Evolutionary conservation across 768 basidiomycete species (phyloP).

Genomic region (Rhizopogon salebrosus): DNA sequence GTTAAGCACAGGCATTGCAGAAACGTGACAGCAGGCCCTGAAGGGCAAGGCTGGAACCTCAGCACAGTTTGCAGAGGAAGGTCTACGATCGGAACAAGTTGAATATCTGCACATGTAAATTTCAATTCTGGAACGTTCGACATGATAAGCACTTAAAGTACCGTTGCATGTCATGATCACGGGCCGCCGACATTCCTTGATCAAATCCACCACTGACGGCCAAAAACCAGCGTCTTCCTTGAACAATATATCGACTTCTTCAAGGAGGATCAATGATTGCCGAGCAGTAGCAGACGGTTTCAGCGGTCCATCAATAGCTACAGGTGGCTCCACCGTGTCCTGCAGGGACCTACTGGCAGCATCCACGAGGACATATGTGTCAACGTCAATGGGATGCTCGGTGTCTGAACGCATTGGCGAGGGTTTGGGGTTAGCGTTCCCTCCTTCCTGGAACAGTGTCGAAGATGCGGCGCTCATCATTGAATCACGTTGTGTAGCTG

Average conservation of each 20-base stretch:
- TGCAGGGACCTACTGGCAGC: conserved; percentile 1
- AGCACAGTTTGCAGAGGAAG: conserved; percentile 76
- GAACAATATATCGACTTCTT: conserved; percentile 94
- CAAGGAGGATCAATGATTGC: conserved; percentile 87
- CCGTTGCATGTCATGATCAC: conserved; percentile 96
- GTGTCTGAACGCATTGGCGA: conserved; percentile 19
- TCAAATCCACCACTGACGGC: conserved; percentile 75
- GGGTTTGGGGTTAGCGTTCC: conserved; percentile 1
- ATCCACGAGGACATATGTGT: conserved; percentile 1
- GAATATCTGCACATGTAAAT: conserved; percentile 46
- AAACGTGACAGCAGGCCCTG: conserved; percentile 56
- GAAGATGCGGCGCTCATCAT: conserved; percentile 8
- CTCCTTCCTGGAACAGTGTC: conserved; percentile 13
- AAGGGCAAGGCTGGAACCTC: conserved; percentile 55
- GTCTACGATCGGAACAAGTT: conserved; percentile 63
- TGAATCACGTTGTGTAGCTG: conserved; percentile 4
- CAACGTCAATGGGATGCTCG: conserved; percentile 4
- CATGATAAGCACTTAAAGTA: conserved; percentile 24
- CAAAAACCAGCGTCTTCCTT: conserved; percentile 84
- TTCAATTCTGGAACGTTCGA: background rate
- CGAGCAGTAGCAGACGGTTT: conserved; percentile 32
- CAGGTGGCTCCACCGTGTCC: conserved; percentile 2
- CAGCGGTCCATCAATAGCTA: background rate
- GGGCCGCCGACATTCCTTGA: conserved; percentile 79
- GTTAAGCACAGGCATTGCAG: conserved; percentile 57